A percentile compares a stretch with the other conserved stretches of the same genome.
These are phyloP conservation scores for Alternaria gansuensis DNA, from an alignment of 2,329 filamentous ascomycete species.

Conservation along the genomic window DNA sequence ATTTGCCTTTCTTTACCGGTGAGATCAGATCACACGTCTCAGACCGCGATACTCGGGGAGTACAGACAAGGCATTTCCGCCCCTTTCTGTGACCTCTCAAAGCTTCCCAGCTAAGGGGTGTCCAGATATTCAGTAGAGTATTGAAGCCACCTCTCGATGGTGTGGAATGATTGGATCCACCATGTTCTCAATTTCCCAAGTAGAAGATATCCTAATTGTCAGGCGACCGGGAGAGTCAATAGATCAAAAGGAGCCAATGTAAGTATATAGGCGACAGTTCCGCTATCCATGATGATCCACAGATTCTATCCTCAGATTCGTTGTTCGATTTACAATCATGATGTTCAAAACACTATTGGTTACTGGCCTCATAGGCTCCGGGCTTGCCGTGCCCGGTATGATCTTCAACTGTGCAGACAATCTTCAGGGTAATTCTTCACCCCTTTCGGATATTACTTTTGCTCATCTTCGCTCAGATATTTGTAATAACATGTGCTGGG, in stretches of 20 bases:
- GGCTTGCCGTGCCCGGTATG: background rate
- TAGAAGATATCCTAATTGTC: background rate
- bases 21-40: background rate
- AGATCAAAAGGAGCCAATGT: background rate
- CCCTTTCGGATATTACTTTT: background rate
- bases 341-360: background rate
- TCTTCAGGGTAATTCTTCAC: background rate
- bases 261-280: background rate
- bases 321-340: background rate
- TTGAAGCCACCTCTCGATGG: background rate
- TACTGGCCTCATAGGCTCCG: constrained; percentile 1
- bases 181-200: background rate
- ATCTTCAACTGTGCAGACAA: constrained; percentile 7
- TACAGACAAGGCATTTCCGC: background rate
- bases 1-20: background rate
- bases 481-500: constrained; percentile 13
- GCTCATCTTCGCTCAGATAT: background rate
- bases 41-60: background rate
- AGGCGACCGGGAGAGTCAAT: no score
- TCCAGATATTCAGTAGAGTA: background rate
- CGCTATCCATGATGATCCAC: background rate
- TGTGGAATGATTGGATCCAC: background rate
- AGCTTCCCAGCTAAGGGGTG: background rate
- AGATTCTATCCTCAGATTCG: background rate
- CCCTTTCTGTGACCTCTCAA: background rate